A percentile compares a stretch with the other conserved stretches of the same genome.
Conservation (phyloP, 257 asterid species). For the Coffea canephora region DNA sequence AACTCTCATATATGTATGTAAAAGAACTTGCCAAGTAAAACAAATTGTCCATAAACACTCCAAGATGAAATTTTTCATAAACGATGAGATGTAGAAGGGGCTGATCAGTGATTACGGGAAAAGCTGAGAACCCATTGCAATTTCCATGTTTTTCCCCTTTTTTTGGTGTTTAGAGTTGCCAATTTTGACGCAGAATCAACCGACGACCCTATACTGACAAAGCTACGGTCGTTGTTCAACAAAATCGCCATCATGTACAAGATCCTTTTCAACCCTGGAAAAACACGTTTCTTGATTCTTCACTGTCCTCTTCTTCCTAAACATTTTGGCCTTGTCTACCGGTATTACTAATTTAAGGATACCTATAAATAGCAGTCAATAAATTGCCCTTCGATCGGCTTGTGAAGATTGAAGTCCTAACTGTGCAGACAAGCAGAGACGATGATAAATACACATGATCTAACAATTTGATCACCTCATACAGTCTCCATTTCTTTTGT, state of each 20-base stretch:
- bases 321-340: neutral
- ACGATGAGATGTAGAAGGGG: neutral
- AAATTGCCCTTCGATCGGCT: neutral
- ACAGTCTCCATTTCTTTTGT: neutral
- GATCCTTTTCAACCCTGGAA: neutral
- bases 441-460: no score
- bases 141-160: neutral
- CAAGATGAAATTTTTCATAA: no score
- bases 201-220: neutral
- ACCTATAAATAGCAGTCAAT: neutral
- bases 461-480: neutral
- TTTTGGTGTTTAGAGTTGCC: neutral
- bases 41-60: neutral
- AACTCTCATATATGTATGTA: no score
- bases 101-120: neutral
- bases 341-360: neutral
- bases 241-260: neutral
- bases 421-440: no score
- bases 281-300: neutral
- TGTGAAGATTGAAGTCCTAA: neutral
- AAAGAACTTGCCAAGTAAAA: neutral
- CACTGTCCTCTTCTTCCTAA: neutral
- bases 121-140: no score
- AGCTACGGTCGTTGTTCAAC: neutral
- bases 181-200: neutral